A percentile compares a stretch with the other conserved stretches of the same genome.
Evolutionary conservation across 768 basidiomycete genomes (phyloP).

Genomic region (Boletus patriciae): DNA sequence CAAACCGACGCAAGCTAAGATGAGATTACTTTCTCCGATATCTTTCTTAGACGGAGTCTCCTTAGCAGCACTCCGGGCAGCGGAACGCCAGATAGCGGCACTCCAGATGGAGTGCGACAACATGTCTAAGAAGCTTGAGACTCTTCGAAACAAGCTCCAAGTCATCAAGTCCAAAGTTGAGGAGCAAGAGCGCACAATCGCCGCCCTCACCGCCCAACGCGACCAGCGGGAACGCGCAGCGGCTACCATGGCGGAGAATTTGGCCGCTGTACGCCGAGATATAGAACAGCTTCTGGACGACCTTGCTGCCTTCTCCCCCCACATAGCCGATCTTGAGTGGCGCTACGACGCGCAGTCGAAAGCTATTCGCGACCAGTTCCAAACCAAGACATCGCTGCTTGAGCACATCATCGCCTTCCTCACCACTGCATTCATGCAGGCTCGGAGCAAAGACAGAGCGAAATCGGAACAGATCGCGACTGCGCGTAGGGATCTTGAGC

Average conservation of each 20-base stretch:
- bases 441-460: not conserved
- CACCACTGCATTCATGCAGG: not conserved
- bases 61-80: too few species aligned
- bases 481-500: not conserved
- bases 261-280: not conserved
- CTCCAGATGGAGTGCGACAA: too few species aligned
- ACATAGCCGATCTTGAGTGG: too few species aligned
- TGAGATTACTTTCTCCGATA: too few species aligned
- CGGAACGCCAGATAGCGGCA: too few species aligned
- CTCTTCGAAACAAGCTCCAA: too few species aligned
- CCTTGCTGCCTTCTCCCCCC: too few species aligned
- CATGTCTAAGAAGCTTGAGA: too few species aligned
- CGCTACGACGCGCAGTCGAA: not conserved
- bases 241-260: not conserved
- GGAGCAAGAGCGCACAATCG: not conserved
- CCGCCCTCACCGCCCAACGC: not conserved
- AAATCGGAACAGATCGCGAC: not conserved
- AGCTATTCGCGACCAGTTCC: not conserved
- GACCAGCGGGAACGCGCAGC: not conserved
- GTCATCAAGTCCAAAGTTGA: not conserved
- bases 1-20: too few species aligned
- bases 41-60: too few species aligned
- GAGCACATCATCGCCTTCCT: not conserved
- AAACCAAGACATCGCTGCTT: not conserved
- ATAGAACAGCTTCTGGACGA: too few species aligned